Base-by-base conservation (phyloP, 176 grass and related monocot species). In the Aegilops tauschii region DNA sequence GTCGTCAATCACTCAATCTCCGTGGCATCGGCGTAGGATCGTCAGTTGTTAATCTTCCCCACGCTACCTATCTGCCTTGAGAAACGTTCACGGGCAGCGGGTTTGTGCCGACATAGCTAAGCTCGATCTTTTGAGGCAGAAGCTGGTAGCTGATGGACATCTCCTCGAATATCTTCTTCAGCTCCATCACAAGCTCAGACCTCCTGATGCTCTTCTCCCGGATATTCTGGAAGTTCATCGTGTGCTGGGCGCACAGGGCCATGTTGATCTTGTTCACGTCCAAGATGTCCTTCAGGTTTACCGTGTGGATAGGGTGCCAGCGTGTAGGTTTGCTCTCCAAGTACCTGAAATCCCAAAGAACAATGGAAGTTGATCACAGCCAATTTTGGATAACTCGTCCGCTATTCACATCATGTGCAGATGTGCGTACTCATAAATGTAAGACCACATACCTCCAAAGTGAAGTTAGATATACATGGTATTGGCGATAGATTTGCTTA, bases 161-260 rank as follows among this genome's bases (percentile, higher is more conserved):
- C 64, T 99, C 97, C 83, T 97, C 90, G 4, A 99, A 97, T 78
- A 94, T 94, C 81, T 89, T 97, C 89, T 97, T 99, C 18, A 99
- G 78, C 82, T 86, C 92, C 80, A 94, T 89, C 56, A 99, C 89
- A 4, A 99, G 90, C 73, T 99, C 97, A 17, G 97, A 94, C 29
- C 89, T 92, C 63, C 97, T 92, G 42, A 69, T 82, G 79, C 79
- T 87, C 85, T 94, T 99, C 81, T 99, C 97, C 25, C 81, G 50
- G 75, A 99, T 92, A 37, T 99, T 96, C 69, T 99, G 97, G 56
- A 93, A 97, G 90, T 93, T 99, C 87, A 99, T 99, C 3, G 97
- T 99, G 87, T 99, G 97, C 61, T 84, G 89, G 8, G 94, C 90
- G 83, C 32, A 45, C 3, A 99, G 78, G 21, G 78, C 86, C 89